Conservation (phyloP, 176 grass and related monocot species). For the Raddia guianensis region DNA sequence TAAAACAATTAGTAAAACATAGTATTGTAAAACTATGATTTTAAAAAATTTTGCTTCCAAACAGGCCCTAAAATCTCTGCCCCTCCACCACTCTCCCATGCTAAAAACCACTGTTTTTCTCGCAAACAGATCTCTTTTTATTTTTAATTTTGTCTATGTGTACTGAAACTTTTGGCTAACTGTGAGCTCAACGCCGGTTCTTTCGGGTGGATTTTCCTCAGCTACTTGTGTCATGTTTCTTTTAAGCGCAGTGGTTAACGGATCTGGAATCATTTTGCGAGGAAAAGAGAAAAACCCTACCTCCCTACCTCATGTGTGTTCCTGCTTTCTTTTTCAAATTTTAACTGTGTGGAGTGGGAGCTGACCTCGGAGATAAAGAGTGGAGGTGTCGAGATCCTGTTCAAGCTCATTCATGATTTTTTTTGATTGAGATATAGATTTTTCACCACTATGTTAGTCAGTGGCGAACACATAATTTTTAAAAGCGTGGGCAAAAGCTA, state of each 20-base stretch:
- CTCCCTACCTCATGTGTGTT: constrained; percentile 49
- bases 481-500: too few species aligned
- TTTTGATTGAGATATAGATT: not conserved
- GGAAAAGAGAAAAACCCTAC: not conserved
- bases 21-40: too few species aligned
- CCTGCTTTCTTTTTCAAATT: constrained; percentile 23
- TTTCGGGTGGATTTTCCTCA: not conserved
- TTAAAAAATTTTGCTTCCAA: too few species aligned
- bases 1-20: too few species aligned
- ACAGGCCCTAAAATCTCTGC: too few species aligned
- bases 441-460: not conserved
- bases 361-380: not conserved
- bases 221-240: constrained; percentile 1
- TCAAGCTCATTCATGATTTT: not conserved
- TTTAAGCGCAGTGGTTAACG: constrained; percentile 28
- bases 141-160: not conserved
- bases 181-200: constrained; percentile 11
- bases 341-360: not conserved
- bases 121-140: not conserved
- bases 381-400: constrained; percentile 21
- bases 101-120: not conserved
- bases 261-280: constrained; percentile 48
- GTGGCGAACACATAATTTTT: too few species aligned
- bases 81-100: too few species aligned
- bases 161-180: constrained; percentile 1